A percentile compares a stretch with the other conserved stretches of the same genome.
These are phyloP conservation scores for Rutstroemia sydowiana DNA, from an alignment of 2,329 filamentous ascomycete genomes.

Conservation along the genomic window DNA sequence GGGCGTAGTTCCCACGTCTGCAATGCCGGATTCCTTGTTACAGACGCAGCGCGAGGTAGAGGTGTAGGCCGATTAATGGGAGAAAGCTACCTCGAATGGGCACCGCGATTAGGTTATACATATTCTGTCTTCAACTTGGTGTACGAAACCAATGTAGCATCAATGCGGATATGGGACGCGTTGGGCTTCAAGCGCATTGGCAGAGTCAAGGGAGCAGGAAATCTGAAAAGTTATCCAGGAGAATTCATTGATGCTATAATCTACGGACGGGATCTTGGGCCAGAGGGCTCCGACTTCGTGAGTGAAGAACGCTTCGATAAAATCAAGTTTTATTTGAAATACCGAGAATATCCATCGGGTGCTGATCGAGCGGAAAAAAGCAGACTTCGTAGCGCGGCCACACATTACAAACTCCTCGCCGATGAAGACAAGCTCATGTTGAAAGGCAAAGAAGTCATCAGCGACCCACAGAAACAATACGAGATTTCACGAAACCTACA, in stretches of 20 bases:
- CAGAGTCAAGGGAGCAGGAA: slow-evolving; percentile 49
- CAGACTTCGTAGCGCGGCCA: slow-evolving; percentile 84
- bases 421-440: slow-evolving; percentile 74
- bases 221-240: slow-evolving; percentile 42
- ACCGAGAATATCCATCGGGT: slow-evolving; percentile 84
- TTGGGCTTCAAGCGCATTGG: slow-evolving; percentile 69
- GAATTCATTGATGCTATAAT: slow-evolving; percentile 52
- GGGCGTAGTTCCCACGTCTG: slow-evolving; percentile 68
- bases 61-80: slow-evolving; percentile 50
- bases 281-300: slow-evolving; percentile 71
- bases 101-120: slow-evolving; percentile 55
- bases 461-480: slow-evolving; percentile 82
- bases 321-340: slow-evolving; percentile 95
- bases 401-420: slow-evolving; percentile 76
- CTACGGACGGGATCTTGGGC: slow-evolving; percentile 48
- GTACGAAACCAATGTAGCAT: slow-evolving; percentile 67
- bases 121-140: slow-evolving; percentile 72
- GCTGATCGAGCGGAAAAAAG: slow-evolving; percentile 94
- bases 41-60: slow-evolving; percentile 46
- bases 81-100: slow-evolving; percentile 50
- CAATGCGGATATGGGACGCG: slow-evolving; percentile 66
- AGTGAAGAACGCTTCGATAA: slow-evolving; percentile 98
- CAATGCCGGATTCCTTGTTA: slow-evolving; percentile 55
- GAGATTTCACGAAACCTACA: slow-evolving; percentile 79
- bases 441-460: slow-evolving; percentile 95